Evolutionary conservation across 2,329 filamentous ascomycete species (phyloP).

Genomic region (Drechslerella dactyloides): DNA sequence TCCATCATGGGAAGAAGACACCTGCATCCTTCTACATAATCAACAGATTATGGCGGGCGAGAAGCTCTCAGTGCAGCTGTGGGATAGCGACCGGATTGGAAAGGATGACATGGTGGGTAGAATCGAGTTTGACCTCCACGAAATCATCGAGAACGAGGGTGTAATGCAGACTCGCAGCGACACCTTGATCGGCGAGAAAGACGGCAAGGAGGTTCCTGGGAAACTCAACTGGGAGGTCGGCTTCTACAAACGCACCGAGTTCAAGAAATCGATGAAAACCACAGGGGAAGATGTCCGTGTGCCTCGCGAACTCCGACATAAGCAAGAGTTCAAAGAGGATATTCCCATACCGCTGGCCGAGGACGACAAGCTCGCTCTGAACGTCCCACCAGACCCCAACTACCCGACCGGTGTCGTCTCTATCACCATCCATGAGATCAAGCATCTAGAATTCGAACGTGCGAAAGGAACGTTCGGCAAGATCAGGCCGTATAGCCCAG

Average conservation of each 20-base stretch:
- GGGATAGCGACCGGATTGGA: constrained; percentile 75
- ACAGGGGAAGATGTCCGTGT: constrained; percentile 83
- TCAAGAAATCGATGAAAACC: constrained; percentile 81
- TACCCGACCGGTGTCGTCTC: constrained; percentile 92
- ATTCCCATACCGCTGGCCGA: constrained; percentile 75
- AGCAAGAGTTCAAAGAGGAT: constrained; percentile 83
- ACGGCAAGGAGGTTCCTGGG: constrained; percentile 86
- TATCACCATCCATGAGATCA: constrained; percentile 89
- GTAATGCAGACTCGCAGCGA: constrained; percentile 91
- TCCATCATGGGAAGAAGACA: constrained; percentile 74
- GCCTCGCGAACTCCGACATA: constrained; percentile 71
- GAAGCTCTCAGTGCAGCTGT: constrained; percentile 72
- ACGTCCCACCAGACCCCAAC: constrained; percentile 91
- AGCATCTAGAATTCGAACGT: constrained; percentile 90
- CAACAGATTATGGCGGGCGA: constrained; percentile 76
- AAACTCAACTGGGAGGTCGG: constrained; percentile 96
- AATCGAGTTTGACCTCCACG: constrained; percentile 79
- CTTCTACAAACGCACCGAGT: constrained; percentile 89
- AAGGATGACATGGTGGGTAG: constrained; percentile 77
- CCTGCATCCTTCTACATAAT: constrained; percentile 71
- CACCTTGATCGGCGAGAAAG: constrained; percentile 79
- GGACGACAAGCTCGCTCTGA: constrained; percentile 81
- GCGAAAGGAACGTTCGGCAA: constrained; percentile 83
- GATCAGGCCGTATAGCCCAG: constrained; percentile 51
- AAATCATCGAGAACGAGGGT: constrained; percentile 91